Evolutionary conservation across 345 rosid genomes (phyloP), one percentile per base, ranked within the genome.

Genomic region (Gossypium turneri): DNA sequence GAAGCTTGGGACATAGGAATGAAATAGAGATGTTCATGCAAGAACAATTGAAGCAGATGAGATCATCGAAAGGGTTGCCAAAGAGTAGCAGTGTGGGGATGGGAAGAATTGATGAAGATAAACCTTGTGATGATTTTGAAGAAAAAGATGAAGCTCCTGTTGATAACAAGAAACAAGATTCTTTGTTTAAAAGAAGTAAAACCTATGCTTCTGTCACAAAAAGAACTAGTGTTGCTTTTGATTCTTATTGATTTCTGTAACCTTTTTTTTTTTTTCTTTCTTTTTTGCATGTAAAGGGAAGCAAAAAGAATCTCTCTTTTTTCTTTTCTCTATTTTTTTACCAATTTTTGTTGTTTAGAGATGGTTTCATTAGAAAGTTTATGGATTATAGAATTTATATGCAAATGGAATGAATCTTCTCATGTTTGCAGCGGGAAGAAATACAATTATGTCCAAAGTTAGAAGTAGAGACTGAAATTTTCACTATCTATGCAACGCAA

Each of bases 81-180:
- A 84, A 84, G 75, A 86, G 88, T 63, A 20, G 67, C 22, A 84
- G 84, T 73, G 84, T 78, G 4, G 86, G 84, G 59, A 86, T 86
- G 90, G 86, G 86, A 2, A 79, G 86, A 52, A 84, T 86, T 53
- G 90, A 86, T 4, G 90, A 84, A 69, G 86, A 84, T 0, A 66
- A 69, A 53, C 59, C 80, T 4, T 58, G 56, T 62, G 85, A 79
- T 53, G 29, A 34, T 34, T 34, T 69, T 3, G 79, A 77, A 20
- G 84, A 79, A 12, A 81, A 64, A 10, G 78, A 72, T 1, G 66
- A 45, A 11, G 50, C 27, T 38, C 48, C 6, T 5, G 52, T 20
- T 7, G 44, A 58, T 11, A 58, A 24, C 11, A 61, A 73, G 76
- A 66, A 43, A 57, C 5, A 61, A 13, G 75, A 44, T 44, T 56